Evolutionary conservation across 345 rosid genomes (phyloP).

Genomic region (Iberis pinnata): DNA sequence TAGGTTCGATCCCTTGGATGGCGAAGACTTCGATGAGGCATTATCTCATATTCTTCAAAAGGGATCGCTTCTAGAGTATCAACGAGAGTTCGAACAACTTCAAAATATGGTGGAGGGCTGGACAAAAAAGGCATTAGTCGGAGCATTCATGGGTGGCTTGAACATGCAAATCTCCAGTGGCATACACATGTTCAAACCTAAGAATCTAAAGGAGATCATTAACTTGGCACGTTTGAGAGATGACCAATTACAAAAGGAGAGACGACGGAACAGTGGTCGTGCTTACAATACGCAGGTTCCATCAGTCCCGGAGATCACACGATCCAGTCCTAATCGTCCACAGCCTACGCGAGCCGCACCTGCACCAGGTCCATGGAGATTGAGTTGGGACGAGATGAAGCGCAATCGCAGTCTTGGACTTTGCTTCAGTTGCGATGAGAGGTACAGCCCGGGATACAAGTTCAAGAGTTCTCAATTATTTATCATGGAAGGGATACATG

Average conservation of each 20-base stretch:
- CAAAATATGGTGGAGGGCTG: conserved; percentile 39
- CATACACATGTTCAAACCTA: neutral
- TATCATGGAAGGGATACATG: too few relatives aligned
- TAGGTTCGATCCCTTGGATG: neutral
- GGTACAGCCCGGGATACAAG: neutral
- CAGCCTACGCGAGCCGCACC: neutral
- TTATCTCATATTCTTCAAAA: neutral
- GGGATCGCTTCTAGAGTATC: conserved; percentile 37
- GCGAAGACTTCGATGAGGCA: neutral
- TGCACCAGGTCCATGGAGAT: neutral
- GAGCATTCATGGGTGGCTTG: neutral
- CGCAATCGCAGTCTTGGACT: neutral
- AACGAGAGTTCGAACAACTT: conserved; percentile 65
- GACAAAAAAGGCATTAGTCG: neutral
- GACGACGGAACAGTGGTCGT: neutral
- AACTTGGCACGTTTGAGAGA: neutral
- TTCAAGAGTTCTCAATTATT: neutral
- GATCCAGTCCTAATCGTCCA: neutral
- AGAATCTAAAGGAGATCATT: neutral
- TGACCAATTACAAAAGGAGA: neutral
- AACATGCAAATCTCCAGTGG: accelerated
- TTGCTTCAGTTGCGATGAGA: neutral
- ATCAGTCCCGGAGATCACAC: too few relatives aligned
- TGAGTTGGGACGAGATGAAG: neutral
- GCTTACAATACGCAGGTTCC: too few relatives aligned